Percentiles rank a stretch among this genome's conserved stretches.
These are phyloP conservation scores for Thermoascus crustaceus DNA, from an alignment of 2,329 filamentous ascomycete genomes.

Conservation along the genomic window DNA sequence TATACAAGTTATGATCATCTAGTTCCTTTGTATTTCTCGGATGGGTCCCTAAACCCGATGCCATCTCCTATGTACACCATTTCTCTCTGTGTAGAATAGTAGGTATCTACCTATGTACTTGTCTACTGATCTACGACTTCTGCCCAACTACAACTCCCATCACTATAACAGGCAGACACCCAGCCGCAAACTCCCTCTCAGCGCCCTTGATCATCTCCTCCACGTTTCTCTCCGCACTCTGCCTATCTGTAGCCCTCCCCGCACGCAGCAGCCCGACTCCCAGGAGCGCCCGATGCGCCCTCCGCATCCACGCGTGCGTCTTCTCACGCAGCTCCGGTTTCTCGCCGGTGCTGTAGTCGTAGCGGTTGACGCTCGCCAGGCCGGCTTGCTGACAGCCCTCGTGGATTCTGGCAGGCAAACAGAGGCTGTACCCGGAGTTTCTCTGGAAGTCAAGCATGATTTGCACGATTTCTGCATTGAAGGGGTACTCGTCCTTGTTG, in stretches of 20 bases:
- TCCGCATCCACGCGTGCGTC: conserved; percentile 2
- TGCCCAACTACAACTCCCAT: conserved; percentile 5
- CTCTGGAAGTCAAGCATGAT: conserved; percentile 1
- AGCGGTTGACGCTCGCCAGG: background rate
- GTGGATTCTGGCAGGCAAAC: conserved; percentile 1
- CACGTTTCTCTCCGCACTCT: conserved; percentile 1
- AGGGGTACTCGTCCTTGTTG: background rate
- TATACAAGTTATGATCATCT: no score
- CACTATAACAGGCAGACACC: conserved; percentile 1
- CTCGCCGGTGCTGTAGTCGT: conserved; percentile 1
- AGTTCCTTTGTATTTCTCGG: no score
- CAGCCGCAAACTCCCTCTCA: background rate
- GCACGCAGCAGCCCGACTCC: background rate
- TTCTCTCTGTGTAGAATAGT: no score
- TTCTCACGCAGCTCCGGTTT: conserved; percentile 3
- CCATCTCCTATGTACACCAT: no score
- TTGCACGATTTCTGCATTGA: conserved; percentile 1
- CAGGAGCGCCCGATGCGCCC: background rate
- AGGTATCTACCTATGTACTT: no score
- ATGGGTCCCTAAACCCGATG: no score
- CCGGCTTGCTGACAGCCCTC: background rate
- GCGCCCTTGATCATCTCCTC: no score
- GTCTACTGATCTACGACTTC: no score
- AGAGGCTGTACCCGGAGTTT: background rate
- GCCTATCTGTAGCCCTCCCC: background rate